Conservation (phyloP, 768 basidiomycete genomes). For the Gautieria morchelliformis region DNA sequence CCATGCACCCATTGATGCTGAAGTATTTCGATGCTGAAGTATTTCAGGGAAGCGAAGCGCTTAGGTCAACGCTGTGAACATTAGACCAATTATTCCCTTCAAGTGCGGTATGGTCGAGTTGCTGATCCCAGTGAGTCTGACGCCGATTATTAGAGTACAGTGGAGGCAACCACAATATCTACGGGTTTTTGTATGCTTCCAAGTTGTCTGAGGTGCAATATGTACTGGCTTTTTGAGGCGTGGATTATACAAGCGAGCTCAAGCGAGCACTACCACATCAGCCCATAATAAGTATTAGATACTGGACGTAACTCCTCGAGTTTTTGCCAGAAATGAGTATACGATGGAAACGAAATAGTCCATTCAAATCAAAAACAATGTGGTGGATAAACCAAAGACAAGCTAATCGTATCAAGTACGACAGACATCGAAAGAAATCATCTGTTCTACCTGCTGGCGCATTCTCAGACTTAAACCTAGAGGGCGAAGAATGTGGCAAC, state of each 20-base stretch:
- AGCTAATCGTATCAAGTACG: neutral
- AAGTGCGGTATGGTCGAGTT: conserved; percentile 37
- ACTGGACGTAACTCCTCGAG: neutral
- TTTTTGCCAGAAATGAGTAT: neutral
- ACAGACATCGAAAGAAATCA: neutral
- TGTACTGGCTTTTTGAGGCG: neutral
- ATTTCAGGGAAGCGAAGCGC: conserved; percentile 53
- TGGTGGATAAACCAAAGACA: neutral
- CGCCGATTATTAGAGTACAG: conserved; percentile 33
- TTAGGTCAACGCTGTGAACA: conserved; percentile 35
- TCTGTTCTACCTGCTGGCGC: neutral
- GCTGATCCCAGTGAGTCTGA: conserved; percentile 30
- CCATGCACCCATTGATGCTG: no score
- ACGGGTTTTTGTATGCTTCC: conserved; percentile 41
- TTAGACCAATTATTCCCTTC: conserved; percentile 25
- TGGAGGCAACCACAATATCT: conserved; percentile 41
- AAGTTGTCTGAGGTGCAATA: conserved; percentile 5
- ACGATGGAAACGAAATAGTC: neutral
- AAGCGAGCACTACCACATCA: neutral
- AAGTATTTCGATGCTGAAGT: conserved; percentile 49
- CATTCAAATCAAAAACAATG: neutral
- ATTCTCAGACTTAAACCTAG: neutral
- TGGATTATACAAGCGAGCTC: neutral
- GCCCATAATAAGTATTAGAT: neutral
- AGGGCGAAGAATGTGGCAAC: conserved; percentile 24